These are phyloP conservation scores for Penicillium coffeae DNA, from an alignment of 495 filamentous ascomycete species.

Conservation along the genomic window DNA sequence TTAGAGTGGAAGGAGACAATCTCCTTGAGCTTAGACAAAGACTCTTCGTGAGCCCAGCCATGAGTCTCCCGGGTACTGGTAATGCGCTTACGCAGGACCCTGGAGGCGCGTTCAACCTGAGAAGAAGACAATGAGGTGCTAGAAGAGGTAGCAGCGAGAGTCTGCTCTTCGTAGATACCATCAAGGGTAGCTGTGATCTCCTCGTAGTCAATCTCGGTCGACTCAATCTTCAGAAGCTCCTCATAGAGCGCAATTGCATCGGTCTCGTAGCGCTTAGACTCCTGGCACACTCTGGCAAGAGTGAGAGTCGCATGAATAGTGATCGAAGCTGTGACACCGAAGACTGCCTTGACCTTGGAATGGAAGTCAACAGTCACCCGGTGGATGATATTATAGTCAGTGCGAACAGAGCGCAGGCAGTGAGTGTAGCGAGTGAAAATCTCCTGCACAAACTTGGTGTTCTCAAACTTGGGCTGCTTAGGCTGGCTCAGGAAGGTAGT, in stretches of 20 bases:
- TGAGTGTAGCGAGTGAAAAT: conserved; percentile 32
- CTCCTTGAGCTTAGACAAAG: conserved; percentile 30
- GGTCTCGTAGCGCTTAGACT: conserved; percentile 31
- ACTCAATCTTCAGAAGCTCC: conserved; percentile 26
- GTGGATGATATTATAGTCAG: conserved; percentile 27
- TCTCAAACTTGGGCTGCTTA: conserved; percentile 29
- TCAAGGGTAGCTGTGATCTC: conserved; percentile 33
- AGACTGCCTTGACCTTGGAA: conserved; percentile 27
- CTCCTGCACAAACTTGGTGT: conserved; percentile 26
- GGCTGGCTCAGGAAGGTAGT: conserved; percentile 28
- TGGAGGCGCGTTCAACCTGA: conserved; percentile 25
- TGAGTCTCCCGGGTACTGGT: conserved; percentile 22
- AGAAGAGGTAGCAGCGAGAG: conserved; percentile 14
- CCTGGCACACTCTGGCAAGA: conserved; percentile 35
- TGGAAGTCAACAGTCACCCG: conserved; percentile 33
- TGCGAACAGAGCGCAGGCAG: conserved; percentile 29
- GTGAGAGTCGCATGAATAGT: conserved; percentile 33
- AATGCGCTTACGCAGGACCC: conserved; percentile 26
- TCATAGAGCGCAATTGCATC: conserved; percentile 31
- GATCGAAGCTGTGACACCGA: conserved; percentile 32
- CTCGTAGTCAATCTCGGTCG: conserved; percentile 27
- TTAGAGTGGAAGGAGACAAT: conserved; percentile 29
- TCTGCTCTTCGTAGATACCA: conserved; percentile 35
- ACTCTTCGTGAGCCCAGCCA: conserved; percentile 38
- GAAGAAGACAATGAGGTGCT: conserved; percentile 18